These are phyloP conservation scores for Candida cerambycidarum DNA, from an alignment of 805 yeast species.

Conservation along the genomic window DNA sequence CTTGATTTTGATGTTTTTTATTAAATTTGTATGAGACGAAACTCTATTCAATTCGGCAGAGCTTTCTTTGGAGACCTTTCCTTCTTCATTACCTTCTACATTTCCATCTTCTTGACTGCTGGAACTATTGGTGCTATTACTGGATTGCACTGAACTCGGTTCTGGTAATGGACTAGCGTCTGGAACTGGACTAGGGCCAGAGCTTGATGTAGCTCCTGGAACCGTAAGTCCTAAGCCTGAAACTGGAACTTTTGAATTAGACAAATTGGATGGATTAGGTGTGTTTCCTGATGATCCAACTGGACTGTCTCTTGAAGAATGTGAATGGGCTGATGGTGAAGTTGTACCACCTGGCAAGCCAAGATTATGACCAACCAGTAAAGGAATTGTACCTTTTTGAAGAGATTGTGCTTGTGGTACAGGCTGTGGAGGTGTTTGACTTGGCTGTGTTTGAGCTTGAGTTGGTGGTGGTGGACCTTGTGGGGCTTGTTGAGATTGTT, in stretches of 20 bases:
- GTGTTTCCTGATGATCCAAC: background rate
- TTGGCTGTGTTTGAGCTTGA: conserved; percentile 11
- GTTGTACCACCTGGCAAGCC: background rate
- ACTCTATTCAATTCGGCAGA: background rate
- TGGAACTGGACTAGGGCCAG: too few species aligned
- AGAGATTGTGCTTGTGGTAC: conserved; percentile 5
- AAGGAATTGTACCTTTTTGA: background rate
- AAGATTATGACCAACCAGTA: background rate
- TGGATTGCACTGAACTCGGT: background rate
- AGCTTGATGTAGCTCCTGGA: background rate
- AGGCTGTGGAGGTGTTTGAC: background rate
- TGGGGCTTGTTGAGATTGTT: conserved; percentile 5
- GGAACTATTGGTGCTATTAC: background rate
- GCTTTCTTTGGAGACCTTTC: background rate
- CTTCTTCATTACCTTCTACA: background rate
- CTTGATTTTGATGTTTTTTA: conserved; percentile 7
- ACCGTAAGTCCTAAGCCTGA: conserved; percentile 1
- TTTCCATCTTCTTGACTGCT: background rate
- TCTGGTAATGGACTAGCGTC: background rate
- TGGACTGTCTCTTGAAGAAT: conserved; percentile 3
- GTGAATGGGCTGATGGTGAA: conserved; percentile 3
- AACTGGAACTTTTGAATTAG: background rate
- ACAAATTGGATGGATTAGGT: background rate
- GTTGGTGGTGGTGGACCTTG: conserved; percentile 1
- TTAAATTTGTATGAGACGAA: conserved; percentile 4